Evolutionary conservation across 2,329 filamentous ascomycete species (phyloP).

Genomic region (Ophiostoma pallidulum): DNA sequence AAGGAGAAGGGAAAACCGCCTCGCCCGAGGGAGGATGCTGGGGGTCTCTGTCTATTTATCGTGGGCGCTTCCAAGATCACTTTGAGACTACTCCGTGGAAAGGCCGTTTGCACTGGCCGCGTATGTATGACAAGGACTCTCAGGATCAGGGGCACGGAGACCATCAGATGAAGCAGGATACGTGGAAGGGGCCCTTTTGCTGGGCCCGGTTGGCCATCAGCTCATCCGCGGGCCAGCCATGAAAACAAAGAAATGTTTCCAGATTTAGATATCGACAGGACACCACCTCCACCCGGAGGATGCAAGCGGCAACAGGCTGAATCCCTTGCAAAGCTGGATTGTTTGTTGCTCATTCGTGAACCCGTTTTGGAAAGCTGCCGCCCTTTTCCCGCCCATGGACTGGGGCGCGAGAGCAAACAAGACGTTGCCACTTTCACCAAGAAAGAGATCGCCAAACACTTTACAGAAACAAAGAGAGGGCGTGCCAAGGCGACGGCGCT

Average conservation of each 20-base stretch:
- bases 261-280: background rate
- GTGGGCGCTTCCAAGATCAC: background rate
- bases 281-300: background rate
- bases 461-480: background rate
- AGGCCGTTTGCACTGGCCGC: background rate
- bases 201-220: too few species aligned
- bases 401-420: background rate
- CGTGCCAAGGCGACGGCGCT: conserved; percentile 1
- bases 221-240: too few species aligned
- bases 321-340: background rate
- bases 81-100: background rate
- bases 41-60: background rate
- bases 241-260: background rate
- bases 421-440: background rate
- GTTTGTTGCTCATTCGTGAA: too few species aligned
- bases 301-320: conserved; percentile 4
- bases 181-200: too few species aligned
- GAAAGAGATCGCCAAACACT: background rate
- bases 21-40: background rate
- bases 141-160: too few species aligned
- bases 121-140: background rate
- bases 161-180: too few species aligned
- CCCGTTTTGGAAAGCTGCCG: too few species aligned
- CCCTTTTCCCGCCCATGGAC: background rate
- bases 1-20: background rate